Evolutionary conservation across 257 asterid species (phyloP).

Genomic region (Solanum pinnatisectum): DNA sequence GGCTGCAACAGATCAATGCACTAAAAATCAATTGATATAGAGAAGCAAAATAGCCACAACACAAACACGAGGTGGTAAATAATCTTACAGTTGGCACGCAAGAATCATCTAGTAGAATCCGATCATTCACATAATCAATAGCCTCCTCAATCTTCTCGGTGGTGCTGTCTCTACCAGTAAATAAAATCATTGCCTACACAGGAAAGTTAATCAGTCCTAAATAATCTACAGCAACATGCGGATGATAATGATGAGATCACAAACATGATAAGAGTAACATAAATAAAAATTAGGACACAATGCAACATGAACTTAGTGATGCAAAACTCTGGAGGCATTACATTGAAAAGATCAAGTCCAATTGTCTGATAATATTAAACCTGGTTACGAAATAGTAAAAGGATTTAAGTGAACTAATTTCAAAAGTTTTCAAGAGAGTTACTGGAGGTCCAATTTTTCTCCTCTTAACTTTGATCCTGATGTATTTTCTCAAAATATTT

Average conservation of each 20-base stretch:
- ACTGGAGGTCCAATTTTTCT: not conserved
- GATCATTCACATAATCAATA: slow-evolving; percentile 29
- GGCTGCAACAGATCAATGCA: slow-evolving; percentile 29
- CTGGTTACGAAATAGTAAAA: not conserved
- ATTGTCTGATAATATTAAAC: not conserved
- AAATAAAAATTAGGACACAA: not conserved
- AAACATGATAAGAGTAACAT: not conserved
- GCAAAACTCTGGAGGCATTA: not conserved
- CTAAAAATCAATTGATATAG: not conserved
- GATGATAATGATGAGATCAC: not conserved
- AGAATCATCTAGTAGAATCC: slow-evolving; percentile 29
- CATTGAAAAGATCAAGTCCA: not conserved
- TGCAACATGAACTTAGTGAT: not conserved
- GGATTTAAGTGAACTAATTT: not conserved
- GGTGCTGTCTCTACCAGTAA: slow-evolving; percentile 36
- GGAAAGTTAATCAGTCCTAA: not conserved
- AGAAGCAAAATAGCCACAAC: not conserved
- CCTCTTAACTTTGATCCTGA: not conserved
- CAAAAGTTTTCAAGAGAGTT: not conserved
- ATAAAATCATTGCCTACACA: slow-evolving; percentile 59
- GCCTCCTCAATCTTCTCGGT: slow-evolving; percentile 64
- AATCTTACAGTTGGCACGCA: slow-evolving; percentile 28
- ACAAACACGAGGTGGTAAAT: not conserved
- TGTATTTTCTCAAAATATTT: not conserved
- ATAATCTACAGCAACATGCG: not conserved